Percentiles rank a stretch among this genome's conserved stretches.
phyloP scores from a whole-genome alignment of 345 rosid genomes.

The Dipteronia sinensis region DNA sequence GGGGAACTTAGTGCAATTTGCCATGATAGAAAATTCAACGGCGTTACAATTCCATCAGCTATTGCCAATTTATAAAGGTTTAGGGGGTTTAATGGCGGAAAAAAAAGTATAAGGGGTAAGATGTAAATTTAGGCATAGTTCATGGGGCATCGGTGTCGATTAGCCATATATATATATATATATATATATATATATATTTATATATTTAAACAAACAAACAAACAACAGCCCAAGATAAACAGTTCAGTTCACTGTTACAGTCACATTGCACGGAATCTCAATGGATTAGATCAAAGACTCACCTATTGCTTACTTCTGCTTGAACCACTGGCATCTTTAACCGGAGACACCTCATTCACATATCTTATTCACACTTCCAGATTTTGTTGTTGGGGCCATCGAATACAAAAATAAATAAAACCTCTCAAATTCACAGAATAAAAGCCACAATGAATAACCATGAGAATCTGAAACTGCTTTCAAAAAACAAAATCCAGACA shows the following conservation, averaged over 20 bases:
- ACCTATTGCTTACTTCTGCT: constrained; percentile 66
- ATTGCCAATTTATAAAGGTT: no score
- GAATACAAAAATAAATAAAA: background rate
- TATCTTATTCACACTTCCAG: constrained; percentile 74
- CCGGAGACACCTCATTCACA: constrained; percentile 67
- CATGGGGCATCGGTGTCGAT: no score
- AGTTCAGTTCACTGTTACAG: constrained; percentile 3
- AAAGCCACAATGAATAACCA: background rate
- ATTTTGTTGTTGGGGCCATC: constrained; percentile 84
- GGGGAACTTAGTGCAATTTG: no score
- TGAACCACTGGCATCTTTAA: constrained; percentile 55
- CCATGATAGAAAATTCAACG: no score
- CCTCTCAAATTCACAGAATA: background rate
- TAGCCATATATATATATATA: no score
- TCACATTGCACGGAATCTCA: background rate
- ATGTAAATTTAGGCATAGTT: no score
- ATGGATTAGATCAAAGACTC: constrained; percentile 27
- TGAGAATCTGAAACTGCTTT: background rate
- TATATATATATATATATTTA: no score
- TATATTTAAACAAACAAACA: no score
- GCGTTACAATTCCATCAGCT: no score
- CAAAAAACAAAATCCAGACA: background rate
- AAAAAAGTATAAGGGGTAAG: no score
- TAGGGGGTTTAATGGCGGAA: no score
- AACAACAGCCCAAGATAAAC: constrained; percentile 10